phyloP scores from a whole-genome alignment of 2,329 filamentous ascomycete species.

The Remersonia thermophila region DNA sequence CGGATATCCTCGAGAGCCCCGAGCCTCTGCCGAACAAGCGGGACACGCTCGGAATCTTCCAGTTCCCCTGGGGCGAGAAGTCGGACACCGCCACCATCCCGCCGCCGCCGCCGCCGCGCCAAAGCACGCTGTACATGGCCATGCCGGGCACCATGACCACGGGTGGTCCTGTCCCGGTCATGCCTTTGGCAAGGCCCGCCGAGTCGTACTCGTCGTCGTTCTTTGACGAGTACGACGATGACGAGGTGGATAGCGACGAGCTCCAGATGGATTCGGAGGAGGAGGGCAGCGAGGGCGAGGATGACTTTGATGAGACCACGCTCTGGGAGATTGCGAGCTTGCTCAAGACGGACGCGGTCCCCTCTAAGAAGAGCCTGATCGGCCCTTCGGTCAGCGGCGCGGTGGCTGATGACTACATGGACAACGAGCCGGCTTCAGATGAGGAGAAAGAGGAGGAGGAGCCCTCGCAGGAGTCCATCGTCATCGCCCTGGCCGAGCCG shows the following conservation, averaged over 20 bases:
- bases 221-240: slow-evolving; percentile 49
- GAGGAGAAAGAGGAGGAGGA: slow-evolving; percentile 20
- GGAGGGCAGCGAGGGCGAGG: slow-evolving; percentile 35
- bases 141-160: slow-evolving; percentile 42
- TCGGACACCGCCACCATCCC: slow-evolving; percentile 42
- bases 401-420: slow-evolving; percentile 23
- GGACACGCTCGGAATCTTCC: slow-evolving; percentile 50
- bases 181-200: not conserved
- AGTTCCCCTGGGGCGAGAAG: slow-evolving; percentile 53
- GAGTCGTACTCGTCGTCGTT: slow-evolving; percentile 36
- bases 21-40: slow-evolving; percentile 45
- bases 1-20: slow-evolving; percentile 52
- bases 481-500: slow-evolving; percentile 22
- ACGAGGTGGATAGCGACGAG: slow-evolving; percentile 28
- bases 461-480: slow-evolving; percentile 19
- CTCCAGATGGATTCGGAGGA: slow-evolving; percentile 22
- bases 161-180: slow-evolving; percentile 23
- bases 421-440: too few species aligned
- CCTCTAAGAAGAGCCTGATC: slow-evolving; percentile 39
- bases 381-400: slow-evolving; percentile 22
- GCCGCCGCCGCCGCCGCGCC: slow-evolving; percentile 18
- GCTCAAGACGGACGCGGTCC: slow-evolving; percentile 38
- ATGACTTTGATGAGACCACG: slow-evolving; percentile 51
- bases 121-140: slow-evolving; percentile 26
- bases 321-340: slow-evolving; percentile 53